A percentile compares a stretch with the other conserved stretches of the same genome.
phyloP scores from a whole-genome alignment of 495 filamentous ascomycete genomes.

The Parathielavia appendiculata region DNA sequence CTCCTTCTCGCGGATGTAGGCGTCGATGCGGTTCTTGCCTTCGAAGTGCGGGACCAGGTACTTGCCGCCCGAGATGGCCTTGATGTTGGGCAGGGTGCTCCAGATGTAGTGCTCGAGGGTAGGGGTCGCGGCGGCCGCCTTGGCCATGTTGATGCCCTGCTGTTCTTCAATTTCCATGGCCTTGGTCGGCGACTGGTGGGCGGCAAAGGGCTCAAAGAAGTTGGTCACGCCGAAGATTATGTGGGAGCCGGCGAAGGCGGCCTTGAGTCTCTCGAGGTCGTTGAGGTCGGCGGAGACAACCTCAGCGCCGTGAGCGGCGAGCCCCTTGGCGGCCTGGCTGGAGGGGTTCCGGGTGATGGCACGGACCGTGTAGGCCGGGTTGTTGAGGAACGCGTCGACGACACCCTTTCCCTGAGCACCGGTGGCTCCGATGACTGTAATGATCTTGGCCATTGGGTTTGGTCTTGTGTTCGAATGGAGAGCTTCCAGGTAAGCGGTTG shows the following conservation, averaged over 20 bases:
- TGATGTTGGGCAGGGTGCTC: conserved; percentile 34
- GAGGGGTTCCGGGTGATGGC: conserved; percentile 52
- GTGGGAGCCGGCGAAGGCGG: conserved; percentile 50
- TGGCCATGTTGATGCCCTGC: conserved; percentile 55
- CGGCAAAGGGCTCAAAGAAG: conserved; percentile 45
- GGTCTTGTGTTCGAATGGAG: no score
- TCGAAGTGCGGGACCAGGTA: conserved; percentile 38
- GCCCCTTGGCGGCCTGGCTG: conserved; percentile 41
- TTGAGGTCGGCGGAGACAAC: conserved; percentile 48
- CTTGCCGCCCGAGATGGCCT: conserved; percentile 26
- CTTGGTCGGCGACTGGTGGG: conserved; percentile 27
- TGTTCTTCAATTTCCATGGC: conserved; percentile 47
- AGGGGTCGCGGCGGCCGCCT: conserved; percentile 42
- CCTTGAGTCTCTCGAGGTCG: conserved; percentile 42
- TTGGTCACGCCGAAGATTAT: conserved; percentile 57
- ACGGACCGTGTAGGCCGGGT: conserved; percentile 51
- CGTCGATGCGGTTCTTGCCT: conserved; percentile 36
- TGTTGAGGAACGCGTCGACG: conserved; percentile 46
- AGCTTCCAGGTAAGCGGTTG: no score
- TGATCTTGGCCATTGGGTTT: conserved; percentile 27
- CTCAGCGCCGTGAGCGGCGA: conserved; percentile 41
- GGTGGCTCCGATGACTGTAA: conserved; percentile 60
- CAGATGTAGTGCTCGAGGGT: conserved; percentile 50
- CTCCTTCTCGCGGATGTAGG: conserved; percentile 31
- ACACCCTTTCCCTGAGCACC: conserved; percentile 59